Percentiles rank a stretch among this genome's conserved stretches.
These are phyloP conservation scores for Apium graveolens DNA, from an alignment of 129 eudicot genomes.

Conservation along the genomic window DNA sequence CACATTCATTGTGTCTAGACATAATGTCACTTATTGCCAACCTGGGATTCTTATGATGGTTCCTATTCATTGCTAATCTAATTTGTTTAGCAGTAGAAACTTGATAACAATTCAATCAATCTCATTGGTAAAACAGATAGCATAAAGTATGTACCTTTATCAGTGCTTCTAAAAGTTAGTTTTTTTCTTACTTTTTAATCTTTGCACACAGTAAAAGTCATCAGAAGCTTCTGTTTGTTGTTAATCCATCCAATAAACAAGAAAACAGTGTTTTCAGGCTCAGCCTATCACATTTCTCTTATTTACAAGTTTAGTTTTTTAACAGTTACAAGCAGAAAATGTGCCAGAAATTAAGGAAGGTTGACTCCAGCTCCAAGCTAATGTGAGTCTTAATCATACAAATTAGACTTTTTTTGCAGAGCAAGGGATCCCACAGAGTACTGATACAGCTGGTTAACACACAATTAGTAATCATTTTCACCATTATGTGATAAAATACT, in stretches of 20 bases:
- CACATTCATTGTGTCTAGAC: slow-evolving; percentile 37
- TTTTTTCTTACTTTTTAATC: background rate
- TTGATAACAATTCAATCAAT: background rate
- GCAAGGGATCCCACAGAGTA: slow-evolving; percentile 19
- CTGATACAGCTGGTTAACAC: slow-evolving; percentile 52
- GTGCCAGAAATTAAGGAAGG: slow-evolving; percentile 26
- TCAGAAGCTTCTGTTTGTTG: slow-evolving; percentile 35
- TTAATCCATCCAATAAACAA: slow-evolving; percentile 20
- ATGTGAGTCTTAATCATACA: slow-evolving; percentile 30
- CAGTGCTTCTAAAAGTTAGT: background rate
- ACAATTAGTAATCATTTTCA: slow-evolving; percentile 18
- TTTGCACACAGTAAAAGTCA: slow-evolving; percentile 11
- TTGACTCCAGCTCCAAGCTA: slow-evolving; percentile 29
- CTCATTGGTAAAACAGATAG: background rate
- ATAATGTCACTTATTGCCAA: slow-evolving; percentile 33
- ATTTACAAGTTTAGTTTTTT: background rate
- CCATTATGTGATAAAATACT: slow-evolving; percentile 15
- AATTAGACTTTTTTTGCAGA: slow-evolving; percentile 22
- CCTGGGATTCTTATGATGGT: slow-evolving; percentile 40
- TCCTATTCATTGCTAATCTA: background rate
- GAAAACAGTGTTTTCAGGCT: slow-evolving; percentile 3
- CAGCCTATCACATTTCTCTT: background rate
- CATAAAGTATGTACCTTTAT: background rate
- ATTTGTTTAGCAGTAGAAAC: background rate
- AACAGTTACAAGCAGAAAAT: slow-evolving; percentile 16